Base-by-base conservation (phyloP, 2,329 filamentous ascomycete genomes). In the Mariannaea sp. region DNA sequence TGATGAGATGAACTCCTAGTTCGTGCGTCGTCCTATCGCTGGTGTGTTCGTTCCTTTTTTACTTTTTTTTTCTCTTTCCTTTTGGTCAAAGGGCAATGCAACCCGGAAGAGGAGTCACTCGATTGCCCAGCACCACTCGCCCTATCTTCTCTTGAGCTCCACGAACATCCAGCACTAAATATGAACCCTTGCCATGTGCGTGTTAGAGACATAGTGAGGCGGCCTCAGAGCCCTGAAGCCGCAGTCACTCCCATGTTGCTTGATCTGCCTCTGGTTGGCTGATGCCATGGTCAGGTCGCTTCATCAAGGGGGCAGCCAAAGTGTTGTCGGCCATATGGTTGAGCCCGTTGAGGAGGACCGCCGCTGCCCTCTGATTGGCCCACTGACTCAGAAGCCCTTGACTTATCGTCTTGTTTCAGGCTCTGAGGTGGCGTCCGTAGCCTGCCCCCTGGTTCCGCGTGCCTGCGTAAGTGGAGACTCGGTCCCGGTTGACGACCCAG, bases 381-480 rank as follows among this genome's bases (percentile, higher is more conserved):
- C 42, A 30, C 45, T 58, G 47, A 45, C 26, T 55, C 38, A 36
- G 49, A 22, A 22, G 9, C 33, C 46, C 56, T 47, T 61, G 56
- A 44, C 50, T 47, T 12, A 44, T 55, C 55, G 45, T 54, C 57
- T 57, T 64, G 62, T 65, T 65, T 65, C 62, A 65, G 62, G 59
- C 44, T 61, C 55, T 52, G 45, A n/a, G n/a, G 53, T 51, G 56
- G 55, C 35, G 45, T 43, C 35, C 24, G 40, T 39, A 27, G 38
- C 26, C 14, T 38, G 26, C 44, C 40, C 32, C 44, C 40, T 39
- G 40, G 47, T 45, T 3, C 36, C 53, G 49, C 41, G 53, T 64
- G 54, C 53, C 56, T 59, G 42, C 53, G 38, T 45, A 49, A 53
- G 61, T 58, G 61, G 61, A 29, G 26, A 32, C 26, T 50, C 46